Evolutionary conservation across 345 rosid species (phyloP).

Genomic region (Bruguiera gymnorhiza): DNA sequence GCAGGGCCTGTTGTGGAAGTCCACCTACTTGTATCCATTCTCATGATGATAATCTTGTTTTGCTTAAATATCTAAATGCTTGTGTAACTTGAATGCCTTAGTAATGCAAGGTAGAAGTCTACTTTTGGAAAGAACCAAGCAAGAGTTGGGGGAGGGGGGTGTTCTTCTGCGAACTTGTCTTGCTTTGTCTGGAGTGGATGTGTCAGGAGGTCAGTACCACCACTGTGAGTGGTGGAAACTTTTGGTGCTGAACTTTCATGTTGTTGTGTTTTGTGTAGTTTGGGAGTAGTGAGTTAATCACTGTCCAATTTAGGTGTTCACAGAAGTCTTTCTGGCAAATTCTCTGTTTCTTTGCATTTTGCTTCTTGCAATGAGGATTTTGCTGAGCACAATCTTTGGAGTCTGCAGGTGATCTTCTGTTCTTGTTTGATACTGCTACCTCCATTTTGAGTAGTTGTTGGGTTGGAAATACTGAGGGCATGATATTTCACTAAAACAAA

Average conservation of each 20-base stretch:
- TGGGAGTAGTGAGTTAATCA: conserved; percentile 5
- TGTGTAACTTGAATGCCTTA: conserved; percentile 39
- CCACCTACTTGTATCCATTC: conserved; percentile 68
- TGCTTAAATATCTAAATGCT: not conserved
- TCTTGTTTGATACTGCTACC: not conserved
- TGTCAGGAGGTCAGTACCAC: conserved; percentile 36
- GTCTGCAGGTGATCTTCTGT: conserved; percentile 40
- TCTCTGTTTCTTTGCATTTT: conserved; percentile 47
- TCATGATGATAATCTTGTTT: conserved; percentile 12
- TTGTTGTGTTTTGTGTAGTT: conserved; percentile 6
- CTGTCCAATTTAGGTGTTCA: conserved; percentile 40
- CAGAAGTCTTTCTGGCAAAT: conserved; percentile 58
- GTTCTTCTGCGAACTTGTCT: conserved; percentile 29
- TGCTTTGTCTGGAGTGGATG: conserved; percentile 24
- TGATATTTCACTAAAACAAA: not conserved
- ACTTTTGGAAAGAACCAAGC: conserved; percentile 17
- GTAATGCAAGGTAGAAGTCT: conserved; percentile 48
- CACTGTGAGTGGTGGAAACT: not conserved
- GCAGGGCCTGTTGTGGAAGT: conserved; percentile 73
- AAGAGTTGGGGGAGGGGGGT: conserved; percentile 12
- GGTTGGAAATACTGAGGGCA: not conserved
- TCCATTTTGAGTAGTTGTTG: not conserved
- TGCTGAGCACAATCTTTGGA: conserved; percentile 34
- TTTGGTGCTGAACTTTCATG: not conserved
- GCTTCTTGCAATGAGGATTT: conserved; percentile 38